phyloP scores from a whole-genome alignment of 169 alveolate genomes.

The Plasmodium vivax region DNA sequence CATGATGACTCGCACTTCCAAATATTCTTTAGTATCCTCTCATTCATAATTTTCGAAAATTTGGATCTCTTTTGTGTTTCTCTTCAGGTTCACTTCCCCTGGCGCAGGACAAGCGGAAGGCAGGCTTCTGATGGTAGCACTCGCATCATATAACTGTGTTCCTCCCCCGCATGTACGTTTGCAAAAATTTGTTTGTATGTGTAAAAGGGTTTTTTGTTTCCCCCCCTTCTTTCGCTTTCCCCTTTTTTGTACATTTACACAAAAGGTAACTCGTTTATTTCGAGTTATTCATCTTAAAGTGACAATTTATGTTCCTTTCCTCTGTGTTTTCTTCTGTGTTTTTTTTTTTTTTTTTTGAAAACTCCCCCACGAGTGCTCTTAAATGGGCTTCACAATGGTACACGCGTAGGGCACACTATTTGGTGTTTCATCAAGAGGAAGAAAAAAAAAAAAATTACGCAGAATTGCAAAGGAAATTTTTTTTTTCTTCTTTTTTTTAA shows the following conservation, averaged over 20 bases:
- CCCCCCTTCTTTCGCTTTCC: not conserved
- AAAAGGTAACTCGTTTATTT: not conserved
- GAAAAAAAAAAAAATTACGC: not conserved
- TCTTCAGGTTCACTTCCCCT: constrained; percentile 15
- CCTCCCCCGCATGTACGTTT: not conserved
- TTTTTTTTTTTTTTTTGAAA: not conserved
- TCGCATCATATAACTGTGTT: not conserved
- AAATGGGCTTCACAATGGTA: not conserved
- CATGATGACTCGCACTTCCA: constrained; percentile 53
- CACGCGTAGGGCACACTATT: not conserved
- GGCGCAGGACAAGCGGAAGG: constrained; percentile 3
- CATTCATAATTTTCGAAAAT: constrained; percentile 48
- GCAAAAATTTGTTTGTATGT: not conserved
- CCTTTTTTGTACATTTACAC: not conserved
- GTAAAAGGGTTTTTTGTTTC: not conserved
- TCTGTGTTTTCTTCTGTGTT: not conserved
- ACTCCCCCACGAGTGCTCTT: not conserved
- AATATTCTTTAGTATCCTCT: constrained; percentile 22
- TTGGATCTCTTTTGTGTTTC: not conserved
- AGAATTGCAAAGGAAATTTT: not conserved
- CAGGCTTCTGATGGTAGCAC: not conserved
- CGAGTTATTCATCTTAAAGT: not conserved
- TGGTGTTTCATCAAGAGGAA: not conserved
- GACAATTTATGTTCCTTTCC: not conserved
- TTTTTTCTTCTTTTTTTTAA: not conserved